phyloP scores from a whole-genome alignment of 2,329 filamentous ascomycete genomes.

The Beauveria caledonica region DNA sequence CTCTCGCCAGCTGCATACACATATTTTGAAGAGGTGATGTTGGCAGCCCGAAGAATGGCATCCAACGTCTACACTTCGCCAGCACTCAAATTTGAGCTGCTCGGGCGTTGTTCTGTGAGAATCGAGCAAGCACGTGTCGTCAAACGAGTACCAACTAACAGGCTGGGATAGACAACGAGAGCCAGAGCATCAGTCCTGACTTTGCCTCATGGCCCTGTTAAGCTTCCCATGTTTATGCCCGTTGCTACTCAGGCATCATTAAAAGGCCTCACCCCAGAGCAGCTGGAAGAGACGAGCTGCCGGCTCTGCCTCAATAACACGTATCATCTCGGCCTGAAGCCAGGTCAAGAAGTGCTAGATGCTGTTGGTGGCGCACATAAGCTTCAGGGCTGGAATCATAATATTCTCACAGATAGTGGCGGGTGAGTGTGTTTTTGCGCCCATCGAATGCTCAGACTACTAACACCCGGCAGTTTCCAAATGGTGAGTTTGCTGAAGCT shows the following conservation, averaged over 20 bases:
- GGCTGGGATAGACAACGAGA: slow-evolving; percentile 66
- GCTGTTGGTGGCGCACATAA: slow-evolving; percentile 87
- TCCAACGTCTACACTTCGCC: slow-evolving; percentile 46
- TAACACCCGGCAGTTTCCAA: slow-evolving; percentile 65
- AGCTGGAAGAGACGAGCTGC: slow-evolving; percentile 83
- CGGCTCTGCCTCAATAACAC: slow-evolving; percentile 95
- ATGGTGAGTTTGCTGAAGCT: slow-evolving; percentile 96
- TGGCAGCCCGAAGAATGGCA: slow-evolving; percentile 36
- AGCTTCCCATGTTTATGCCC: slow-evolving; percentile 94
- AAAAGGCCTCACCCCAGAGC: slow-evolving; percentile 87
- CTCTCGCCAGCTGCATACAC: slow-evolving; percentile 4
- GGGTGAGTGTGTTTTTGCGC: slow-evolving; percentile 38
- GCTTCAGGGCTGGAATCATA: slow-evolving; percentile 90
- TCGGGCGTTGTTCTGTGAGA: slow-evolving; percentile 72
- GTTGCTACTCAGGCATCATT: slow-evolving; percentile 94
- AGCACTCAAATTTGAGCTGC: slow-evolving; percentile 70
- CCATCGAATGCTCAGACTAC: slow-evolving; percentile 14
- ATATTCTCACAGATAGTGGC: slow-evolving; percentile 79
- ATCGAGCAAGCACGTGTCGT: neutral
- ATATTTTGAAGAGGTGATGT: slow-evolving; percentile 18
- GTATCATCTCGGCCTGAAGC: slow-evolving; percentile 91
- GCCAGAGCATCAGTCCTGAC: slow-evolving; percentile 82
- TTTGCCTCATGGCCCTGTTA: slow-evolving; percentile 84
- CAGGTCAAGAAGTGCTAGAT: slow-evolving; percentile 82
- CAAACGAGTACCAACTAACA: neutral